phyloP scores from a whole-genome alignment of 73 alveolate species.

The Vitrella brassicaformis region DNA sequence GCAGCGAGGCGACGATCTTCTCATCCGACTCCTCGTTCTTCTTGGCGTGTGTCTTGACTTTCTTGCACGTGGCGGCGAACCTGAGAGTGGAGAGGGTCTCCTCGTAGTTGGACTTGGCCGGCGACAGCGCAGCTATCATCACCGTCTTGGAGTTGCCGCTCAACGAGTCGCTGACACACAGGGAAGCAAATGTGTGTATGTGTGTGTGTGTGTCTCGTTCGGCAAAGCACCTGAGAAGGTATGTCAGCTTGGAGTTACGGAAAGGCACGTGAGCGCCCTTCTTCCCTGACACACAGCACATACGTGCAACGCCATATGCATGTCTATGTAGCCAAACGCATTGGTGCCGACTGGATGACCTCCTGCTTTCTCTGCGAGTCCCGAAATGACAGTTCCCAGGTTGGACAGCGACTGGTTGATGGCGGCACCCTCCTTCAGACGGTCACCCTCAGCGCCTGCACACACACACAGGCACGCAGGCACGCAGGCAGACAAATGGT shows the following conservation, averaged over 20 bases:
- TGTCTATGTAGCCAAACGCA: no score
- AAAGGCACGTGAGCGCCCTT: slow-evolving; percentile 53
- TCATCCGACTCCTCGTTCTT: slow-evolving; percentile 18
- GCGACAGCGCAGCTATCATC: slow-evolving; percentile 45
- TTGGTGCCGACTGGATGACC: no score
- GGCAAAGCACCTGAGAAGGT: no score
- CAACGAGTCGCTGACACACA: slow-evolving; percentile 9
- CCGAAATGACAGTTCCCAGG: slow-evolving; percentile 62
- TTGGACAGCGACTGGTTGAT: slow-evolving; percentile 63
- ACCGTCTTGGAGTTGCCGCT: slow-evolving; percentile 45
- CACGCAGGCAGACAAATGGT: no score
- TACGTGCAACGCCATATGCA: no score
- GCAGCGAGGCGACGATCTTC: slow-evolving; percentile 30
- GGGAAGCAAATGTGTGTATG: no score
- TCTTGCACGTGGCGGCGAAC: slow-evolving; percentile 39
- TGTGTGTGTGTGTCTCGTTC: no score
- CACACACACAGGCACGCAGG: no score
- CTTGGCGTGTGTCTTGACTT: slow-evolving; percentile 50
- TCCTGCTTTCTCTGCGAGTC: no score
- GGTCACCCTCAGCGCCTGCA: slow-evolving; percentile 52
- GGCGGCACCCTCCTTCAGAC: slow-evolving; percentile 73
- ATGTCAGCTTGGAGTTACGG: slow-evolving; percentile 45
- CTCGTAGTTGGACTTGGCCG: slow-evolving; percentile 36
- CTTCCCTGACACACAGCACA: no score
- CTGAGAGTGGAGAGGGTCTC: slow-evolving; percentile 37